Evolutionary conservation across 129 eudicot species (phyloP).

Genomic region (Calendula officinalis): DNA sequence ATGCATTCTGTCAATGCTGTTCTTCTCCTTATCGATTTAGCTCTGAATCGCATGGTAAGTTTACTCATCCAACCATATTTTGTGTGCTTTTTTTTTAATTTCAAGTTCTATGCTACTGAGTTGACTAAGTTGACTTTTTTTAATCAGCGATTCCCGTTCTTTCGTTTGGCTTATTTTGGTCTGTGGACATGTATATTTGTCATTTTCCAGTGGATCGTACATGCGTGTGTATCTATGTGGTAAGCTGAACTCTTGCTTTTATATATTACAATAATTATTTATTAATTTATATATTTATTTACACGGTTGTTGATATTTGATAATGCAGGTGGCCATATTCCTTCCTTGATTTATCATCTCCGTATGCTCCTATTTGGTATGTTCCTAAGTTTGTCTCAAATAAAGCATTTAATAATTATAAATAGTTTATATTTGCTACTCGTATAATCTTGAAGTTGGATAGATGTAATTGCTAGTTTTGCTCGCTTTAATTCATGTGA

Average conservation of each 20-base stretch:
- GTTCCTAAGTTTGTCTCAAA: constrained; percentile 10
- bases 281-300: not conserved
- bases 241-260: constrained; percentile 30
- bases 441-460: too few species aligned
- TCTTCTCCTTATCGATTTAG: constrained; percentile 63
- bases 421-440: too few species aligned
- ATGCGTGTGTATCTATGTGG: constrained; percentile 69
- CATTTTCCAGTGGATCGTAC: constrained; percentile 89
- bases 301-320: constrained; percentile 19
- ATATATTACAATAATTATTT: not conserved
- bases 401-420: too few species aligned
- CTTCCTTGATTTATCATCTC: constrained; percentile 86
- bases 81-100: not conserved
- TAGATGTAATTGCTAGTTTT: not conserved
- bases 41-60: constrained; percentile 69
- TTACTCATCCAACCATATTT: not conserved
- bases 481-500: constrained; percentile 5
- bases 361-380: constrained; percentile 88
- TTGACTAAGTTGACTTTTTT: constrained; percentile 21
- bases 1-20: constrained; percentile 87
- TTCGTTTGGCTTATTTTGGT: constrained; percentile 79
- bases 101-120: constrained; percentile 1
- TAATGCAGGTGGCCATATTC: constrained; percentile 95
- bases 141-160: constrained; percentile 83
- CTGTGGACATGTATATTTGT: constrained; percentile 75